phyloP scores from a whole-genome alignment of 352 stramenopile genomes.

The Phytopythium ostracodes region DNA sequence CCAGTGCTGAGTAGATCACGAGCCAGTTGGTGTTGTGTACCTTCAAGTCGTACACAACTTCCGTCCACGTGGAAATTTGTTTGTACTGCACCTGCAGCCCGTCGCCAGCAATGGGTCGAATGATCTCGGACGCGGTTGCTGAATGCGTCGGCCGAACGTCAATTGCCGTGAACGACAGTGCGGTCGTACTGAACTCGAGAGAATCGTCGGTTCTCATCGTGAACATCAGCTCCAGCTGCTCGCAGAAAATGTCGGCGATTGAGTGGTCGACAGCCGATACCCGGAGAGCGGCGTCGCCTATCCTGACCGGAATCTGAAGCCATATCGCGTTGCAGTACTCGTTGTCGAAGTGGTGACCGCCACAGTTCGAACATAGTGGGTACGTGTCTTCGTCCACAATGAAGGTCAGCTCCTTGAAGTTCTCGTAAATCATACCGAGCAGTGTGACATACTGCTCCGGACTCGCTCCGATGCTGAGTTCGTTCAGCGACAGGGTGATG shows the following conservation, averaged over 20 bases:
- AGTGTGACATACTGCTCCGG: slow-evolving; percentile 67
- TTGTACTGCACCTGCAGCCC: slow-evolving; percentile 76
- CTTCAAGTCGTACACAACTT: slow-evolving; percentile 61
- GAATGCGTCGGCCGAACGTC: slow-evolving; percentile 58
- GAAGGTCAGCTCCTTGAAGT: slow-evolving; percentile 77
- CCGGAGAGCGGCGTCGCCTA: slow-evolving; percentile 71
- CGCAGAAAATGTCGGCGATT: slow-evolving; percentile 72
- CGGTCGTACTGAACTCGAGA: slow-evolving; percentile 57
- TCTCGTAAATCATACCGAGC: slow-evolving; percentile 83
- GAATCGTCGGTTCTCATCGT: slow-evolving; percentile 80
- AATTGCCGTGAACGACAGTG: slow-evolving; percentile 52
- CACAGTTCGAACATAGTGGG: slow-evolving; percentile 53
- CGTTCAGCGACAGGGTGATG: slow-evolving; percentile 69
- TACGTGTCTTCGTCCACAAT: slow-evolving; percentile 82
- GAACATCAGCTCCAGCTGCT: slow-evolving; percentile 79
- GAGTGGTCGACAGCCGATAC: slow-evolving; percentile 53
- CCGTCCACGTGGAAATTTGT: slow-evolving; percentile 73
- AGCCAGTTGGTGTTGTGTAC: slow-evolving; percentile 80
- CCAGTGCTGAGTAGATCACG: slow-evolving; percentile 62
- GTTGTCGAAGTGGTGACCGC: slow-evolving; percentile 59
- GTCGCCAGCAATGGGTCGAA: slow-evolving; percentile 66
- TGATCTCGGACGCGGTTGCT: slow-evolving; percentile 55
- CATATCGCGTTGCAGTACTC: slow-evolving; percentile 73
- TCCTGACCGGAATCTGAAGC: slow-evolving; percentile 72
- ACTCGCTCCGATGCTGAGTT: slow-evolving; percentile 62